Conservation (phyloP, 768 basidiomycete species). For the Clitopilus hobsonii region DNA sequence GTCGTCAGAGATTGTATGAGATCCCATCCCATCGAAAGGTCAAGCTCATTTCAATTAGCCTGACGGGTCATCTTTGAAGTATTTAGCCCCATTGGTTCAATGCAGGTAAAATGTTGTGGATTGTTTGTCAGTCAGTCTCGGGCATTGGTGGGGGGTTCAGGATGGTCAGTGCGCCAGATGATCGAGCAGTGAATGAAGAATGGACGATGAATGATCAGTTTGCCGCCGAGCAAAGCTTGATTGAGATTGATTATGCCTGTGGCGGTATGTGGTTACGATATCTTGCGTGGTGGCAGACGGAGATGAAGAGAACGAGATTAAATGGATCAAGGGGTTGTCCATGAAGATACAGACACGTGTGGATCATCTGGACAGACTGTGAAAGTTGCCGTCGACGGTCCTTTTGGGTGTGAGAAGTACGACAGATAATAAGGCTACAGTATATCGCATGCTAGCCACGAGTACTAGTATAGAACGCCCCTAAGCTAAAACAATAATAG, state of each 20-base stretch:
- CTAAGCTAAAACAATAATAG: not conserved
- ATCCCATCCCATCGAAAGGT: not conserved
- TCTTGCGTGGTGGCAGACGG: not conserved
- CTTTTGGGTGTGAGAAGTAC: not conserved
- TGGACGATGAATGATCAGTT: not conserved
- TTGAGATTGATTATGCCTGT: not conserved
- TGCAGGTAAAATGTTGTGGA: too few species aligned
- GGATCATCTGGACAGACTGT: not conserved
- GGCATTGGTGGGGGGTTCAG: too few species aligned
- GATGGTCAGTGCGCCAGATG: too few species aligned
- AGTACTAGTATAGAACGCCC: too few species aligned
- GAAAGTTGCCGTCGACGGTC: not conserved
- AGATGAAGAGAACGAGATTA: not conserved
- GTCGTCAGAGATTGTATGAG: not conserved
- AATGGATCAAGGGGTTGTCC: not conserved
- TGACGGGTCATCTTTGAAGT: not conserved
- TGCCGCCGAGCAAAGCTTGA: not conserved
- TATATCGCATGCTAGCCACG: too few species aligned
- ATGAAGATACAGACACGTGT: not conserved
- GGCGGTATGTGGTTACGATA: not conserved
- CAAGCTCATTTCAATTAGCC: not conserved
- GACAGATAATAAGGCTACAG: too few species aligned
- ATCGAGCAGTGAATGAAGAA: too few species aligned
- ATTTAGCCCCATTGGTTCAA: not conserved
- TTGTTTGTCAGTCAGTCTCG: too few species aligned